Evolutionary conservation across 2,329 filamentous ascomycete genomes (phyloP), one percentile per base, ranked within the genome.

Genomic region (Emmonsiellopsis sp.): DNA sequence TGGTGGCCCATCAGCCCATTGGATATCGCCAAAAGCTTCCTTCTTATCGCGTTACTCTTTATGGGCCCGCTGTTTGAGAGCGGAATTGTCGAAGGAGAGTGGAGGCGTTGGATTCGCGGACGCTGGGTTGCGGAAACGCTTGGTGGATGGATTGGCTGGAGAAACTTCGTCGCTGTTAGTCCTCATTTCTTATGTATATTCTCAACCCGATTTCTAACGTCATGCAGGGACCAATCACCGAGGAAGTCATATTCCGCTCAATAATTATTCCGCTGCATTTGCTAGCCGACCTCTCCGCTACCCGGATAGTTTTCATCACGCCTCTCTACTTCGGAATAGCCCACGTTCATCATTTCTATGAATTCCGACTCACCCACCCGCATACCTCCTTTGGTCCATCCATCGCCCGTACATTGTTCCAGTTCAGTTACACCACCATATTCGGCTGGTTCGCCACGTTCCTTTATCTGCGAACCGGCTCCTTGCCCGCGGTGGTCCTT

Each of bases 401-500:
- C 6, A 63, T 93, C 5, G 65, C 87, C 32, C 83, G 88, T 49
- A 89, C 88, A 2, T 59, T 90, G 9, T 79, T 97, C 59, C 93
- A 97, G 67, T 86, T 98, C 62, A 76, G 79, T 3, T 98, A 95
- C 70, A 98, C 93, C 0, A 91, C 88, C 6, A 70, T 97, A 5
- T 98, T 98, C 64, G 93, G 93, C 57, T 90, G 89, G 70, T 95
- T 93, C 70, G 91, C 87, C 4, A 90, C 88, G 0, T 98, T 97
- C 62, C 63, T 96, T 17, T 95, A 87, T 64, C 66, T 98, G 17
- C 84, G 92, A 37, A 94, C 90, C 0, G 90, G 89, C 3, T 94
- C 86, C 47, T 71, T 97, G 40, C 77, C 85, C 42, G 84, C 87
- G 10, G 86, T 86, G 34, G 84, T 92, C 51, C 65, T 84, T 17